phyloP scores from a whole-genome alignment of 116 monocot genomes.

The Iris pallida region DNA sequence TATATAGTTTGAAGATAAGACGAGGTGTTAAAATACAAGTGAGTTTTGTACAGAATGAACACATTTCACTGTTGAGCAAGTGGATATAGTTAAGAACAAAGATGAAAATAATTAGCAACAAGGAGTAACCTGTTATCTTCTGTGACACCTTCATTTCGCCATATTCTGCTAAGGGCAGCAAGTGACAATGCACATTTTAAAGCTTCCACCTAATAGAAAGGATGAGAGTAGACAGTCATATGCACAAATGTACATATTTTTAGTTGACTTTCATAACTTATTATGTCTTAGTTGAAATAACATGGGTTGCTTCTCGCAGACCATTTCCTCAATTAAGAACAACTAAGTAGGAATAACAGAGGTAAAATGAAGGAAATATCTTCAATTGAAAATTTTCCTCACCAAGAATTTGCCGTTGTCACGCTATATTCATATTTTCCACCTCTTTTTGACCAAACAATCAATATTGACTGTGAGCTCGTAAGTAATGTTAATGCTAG shows the following conservation, averaged over 20 bases:
- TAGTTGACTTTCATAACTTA: neutral
- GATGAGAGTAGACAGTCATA: slow-evolving; percentile 5
- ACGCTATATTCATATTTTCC: slow-evolving; percentile 97
- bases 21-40: too few species aligned
- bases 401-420: slow-evolving; percentile 95
- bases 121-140: slow-evolving; percentile 66
- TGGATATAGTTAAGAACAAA: neutral
- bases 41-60: too few species aligned
- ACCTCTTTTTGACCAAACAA: slow-evolving; percentile 97
- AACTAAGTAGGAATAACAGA: neutral
- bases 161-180: slow-evolving; percentile 66
- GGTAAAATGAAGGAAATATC: neutral
- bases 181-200: slow-evolving; percentile 90
- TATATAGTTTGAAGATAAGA: neutral
- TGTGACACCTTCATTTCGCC: slow-evolving; percentile 80
- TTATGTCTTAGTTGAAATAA: too few species aligned
- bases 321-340: neutral
- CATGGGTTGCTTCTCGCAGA: neutral
- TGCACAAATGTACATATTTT: neutral
- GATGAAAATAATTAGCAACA: neutral
- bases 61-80: too few species aligned
- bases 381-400: slow-evolving; percentile 11
- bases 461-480: slow-evolving; percentile 94
- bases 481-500: slow-evolving; percentile 90
- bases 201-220: slow-evolving; percentile 66